A percentile compares a stretch with the other conserved stretches of the same genome.
Conservation (phyloP, 306 rosid genomes). For the Malus domestica region DNA sequence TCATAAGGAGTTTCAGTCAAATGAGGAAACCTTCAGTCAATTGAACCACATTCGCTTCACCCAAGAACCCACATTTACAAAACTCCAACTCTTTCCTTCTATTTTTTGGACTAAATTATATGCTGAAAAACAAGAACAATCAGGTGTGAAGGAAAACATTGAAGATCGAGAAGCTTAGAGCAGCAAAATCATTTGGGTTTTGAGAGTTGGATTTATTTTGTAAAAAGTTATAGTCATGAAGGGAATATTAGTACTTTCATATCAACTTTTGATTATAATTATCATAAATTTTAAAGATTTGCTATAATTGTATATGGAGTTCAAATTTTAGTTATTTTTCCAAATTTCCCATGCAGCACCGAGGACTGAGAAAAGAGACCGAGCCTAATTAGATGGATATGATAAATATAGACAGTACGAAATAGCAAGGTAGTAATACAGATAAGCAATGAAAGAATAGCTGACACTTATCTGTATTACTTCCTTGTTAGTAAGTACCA, state of each 20-base stretch:
- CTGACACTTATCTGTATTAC: not conserved
- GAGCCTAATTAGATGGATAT: slow-evolving; percentile 17
- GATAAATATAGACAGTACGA: not conserved
- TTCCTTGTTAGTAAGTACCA: not conserved
- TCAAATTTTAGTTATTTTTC: no score
- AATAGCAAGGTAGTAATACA: not conserved
- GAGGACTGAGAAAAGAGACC: slow-evolving; percentile 60
- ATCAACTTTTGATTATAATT: no score
- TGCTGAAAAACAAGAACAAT: not conserved
- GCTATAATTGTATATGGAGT: no score
- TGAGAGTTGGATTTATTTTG: no score
- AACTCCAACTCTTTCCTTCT: not conserved
- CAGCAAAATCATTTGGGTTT: not conserved
- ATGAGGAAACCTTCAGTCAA: slow-evolving; percentile 5
- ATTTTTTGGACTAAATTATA: not conserved
- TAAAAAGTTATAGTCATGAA: no score
- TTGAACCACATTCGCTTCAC: not conserved
- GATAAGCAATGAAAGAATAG: not conserved
- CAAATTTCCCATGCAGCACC: slow-evolving; percentile 23
- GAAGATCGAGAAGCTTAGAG: slow-evolving; percentile 18
- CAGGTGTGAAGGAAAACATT: not conserved
- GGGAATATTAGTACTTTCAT: no score
- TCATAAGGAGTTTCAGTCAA: no score
- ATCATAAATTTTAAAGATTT: no score
- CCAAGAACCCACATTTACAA: slow-evolving; percentile 25